Conservation (phyloP, 768 basidiomycete genomes). For the Austroboletus eburneus region DNA sequence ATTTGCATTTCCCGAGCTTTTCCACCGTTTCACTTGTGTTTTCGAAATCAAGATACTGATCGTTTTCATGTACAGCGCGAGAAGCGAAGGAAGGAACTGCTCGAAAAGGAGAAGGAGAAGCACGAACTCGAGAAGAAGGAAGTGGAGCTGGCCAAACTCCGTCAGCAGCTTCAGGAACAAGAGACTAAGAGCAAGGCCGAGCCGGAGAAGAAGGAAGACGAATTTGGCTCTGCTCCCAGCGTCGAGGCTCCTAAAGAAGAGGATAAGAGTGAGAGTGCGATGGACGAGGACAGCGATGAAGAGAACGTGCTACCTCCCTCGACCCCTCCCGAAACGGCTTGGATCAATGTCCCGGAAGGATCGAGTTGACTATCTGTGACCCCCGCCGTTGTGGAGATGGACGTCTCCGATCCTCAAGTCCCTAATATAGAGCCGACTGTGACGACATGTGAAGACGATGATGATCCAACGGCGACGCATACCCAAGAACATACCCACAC, state of each 20-base stretch:
- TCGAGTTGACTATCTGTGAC: constrained; percentile 31
- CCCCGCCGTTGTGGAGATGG: constrained; percentile 16
- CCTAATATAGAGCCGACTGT: constrained; percentile 27
- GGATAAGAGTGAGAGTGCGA: constrained; percentile 30
- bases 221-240: constrained; percentile 9
- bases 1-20: constrained; percentile 16
- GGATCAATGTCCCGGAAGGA: constrained; percentile 25
- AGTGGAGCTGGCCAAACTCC: constrained; percentile 50
- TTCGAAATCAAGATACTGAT: constrained; percentile 3
- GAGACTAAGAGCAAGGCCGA: constrained; percentile 47
- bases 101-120: constrained; percentile 53
- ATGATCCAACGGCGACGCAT: constrained; percentile 18
- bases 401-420: constrained; percentile 11
- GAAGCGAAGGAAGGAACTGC: constrained; percentile 40
- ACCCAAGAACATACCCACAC: constrained; percentile 18
- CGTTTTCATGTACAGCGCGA: constrained; percentile 33
- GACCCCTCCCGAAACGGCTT: constrained; percentile 25
- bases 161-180: constrained; percentile 48
- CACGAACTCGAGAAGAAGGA: constrained; percentile 66
- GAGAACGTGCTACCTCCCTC: constrained; percentile 37
- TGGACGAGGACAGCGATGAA: constrained; percentile 40
- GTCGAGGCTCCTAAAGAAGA: constrained; percentile 22
- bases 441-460: constrained; percentile 17
- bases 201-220: constrained; percentile 42
- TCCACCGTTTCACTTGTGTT: constrained; percentile 7